phyloP scores from a whole-genome alignment of 495 filamentous ascomycete genomes.

The Copromyces sp. region DNA sequence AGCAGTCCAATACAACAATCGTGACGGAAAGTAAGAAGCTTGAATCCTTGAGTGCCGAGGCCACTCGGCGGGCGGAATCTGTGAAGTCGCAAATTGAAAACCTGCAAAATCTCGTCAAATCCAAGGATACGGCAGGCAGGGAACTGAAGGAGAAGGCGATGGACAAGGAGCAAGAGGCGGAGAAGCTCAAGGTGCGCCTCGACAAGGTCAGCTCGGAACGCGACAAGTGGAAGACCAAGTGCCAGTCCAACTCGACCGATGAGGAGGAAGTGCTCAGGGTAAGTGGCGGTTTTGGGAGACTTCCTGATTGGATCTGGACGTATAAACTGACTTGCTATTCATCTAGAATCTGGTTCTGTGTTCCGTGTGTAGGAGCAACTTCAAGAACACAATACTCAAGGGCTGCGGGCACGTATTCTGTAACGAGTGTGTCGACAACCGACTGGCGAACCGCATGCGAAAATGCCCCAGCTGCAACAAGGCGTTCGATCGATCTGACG shows the following conservation, averaged over 20 bases:
- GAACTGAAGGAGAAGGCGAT: constrained; percentile 52
- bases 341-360: constrained; percentile 74
- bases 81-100: constrained; percentile 68
- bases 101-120: constrained; percentile 56
- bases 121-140: constrained; percentile 59
- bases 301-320: background rate
- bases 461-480: constrained; percentile 92
- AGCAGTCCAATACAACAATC: constrained; percentile 58
- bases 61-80: constrained; percentile 54
- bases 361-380: constrained; percentile 76
- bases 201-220: constrained; percentile 65
- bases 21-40: constrained; percentile 57
- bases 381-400: constrained; percentile 88
- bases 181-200: constrained; percentile 59
- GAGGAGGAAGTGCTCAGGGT: constrained; percentile 79
- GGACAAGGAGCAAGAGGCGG: constrained; percentile 55
- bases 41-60: constrained; percentile 61
- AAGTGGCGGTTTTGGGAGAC: constrained; percentile 26
- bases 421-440: constrained; percentile 75
- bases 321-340: background rate
- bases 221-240: constrained; percentile 73
- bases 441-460: constrained; percentile 74
- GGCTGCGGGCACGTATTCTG: constrained; percentile 97
- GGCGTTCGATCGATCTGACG: constrained; percentile 81
- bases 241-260: constrained; percentile 63